Evolutionary conservation across 2,329 filamentous ascomycete genomes (phyloP).

Genomic region (Lachnellula subtilissima): DNA sequence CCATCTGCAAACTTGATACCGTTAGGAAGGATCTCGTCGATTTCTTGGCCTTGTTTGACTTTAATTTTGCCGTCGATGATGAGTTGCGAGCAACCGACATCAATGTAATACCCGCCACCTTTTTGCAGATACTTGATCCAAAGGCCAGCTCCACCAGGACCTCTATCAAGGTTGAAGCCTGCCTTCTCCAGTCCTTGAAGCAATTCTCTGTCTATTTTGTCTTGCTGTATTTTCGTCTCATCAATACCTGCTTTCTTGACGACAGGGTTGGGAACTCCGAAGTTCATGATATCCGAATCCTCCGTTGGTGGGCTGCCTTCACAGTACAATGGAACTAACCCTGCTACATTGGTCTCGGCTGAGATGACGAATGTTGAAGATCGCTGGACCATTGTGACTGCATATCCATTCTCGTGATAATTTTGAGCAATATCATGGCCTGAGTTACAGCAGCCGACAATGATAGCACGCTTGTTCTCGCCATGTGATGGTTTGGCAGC

Average conservation of each 20-base stretch:
- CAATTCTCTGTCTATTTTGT: conserved; percentile 33
- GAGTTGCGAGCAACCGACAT: conserved; percentile 49
- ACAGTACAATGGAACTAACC: conserved; percentile 38
- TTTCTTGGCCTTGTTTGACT: conserved; percentile 43
- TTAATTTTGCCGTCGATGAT: conserved; percentile 51
- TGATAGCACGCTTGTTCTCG: conserved; percentile 54
- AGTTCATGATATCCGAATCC: conserved; percentile 58
- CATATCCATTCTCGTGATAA: conserved; percentile 59
- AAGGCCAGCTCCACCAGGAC: conserved; percentile 50
- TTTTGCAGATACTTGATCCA: conserved; percentile 56
- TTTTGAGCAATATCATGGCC: conserved; percentile 67
- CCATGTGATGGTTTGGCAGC: conserved; percentile 43
- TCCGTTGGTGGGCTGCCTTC: conserved; percentile 46
- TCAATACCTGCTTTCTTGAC: conserved; percentile 55
- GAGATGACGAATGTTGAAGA: conserved; percentile 61
- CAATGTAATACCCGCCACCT: conserved; percentile 56
- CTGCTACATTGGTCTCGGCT: conserved; percentile 40
- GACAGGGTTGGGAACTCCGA: conserved; percentile 53
- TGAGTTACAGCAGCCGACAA: conserved; percentile 65
- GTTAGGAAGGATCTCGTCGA: conserved; percentile 37
- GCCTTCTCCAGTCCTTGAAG: conserved; percentile 47
- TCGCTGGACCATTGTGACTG: conserved; percentile 66
- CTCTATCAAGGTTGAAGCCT: conserved; percentile 54
- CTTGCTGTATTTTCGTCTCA: conserved; percentile 34
- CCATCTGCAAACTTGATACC: conserved; percentile 41